Evolutionary conservation across 75 land plant species (phyloP).

Genomic region (Larix kaempferi): DNA sequence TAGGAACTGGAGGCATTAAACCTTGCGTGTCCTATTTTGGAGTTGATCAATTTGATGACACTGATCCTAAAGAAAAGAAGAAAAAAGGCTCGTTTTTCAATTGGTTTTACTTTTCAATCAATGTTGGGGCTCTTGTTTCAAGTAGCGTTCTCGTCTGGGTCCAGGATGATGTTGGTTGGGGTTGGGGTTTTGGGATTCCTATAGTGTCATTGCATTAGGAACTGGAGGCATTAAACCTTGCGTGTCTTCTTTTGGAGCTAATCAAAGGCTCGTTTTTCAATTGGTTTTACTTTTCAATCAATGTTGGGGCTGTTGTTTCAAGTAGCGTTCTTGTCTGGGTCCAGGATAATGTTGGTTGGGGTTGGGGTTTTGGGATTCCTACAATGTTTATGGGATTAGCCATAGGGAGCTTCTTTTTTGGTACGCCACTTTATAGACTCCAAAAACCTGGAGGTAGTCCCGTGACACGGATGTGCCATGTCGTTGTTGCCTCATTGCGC

Average conservation of each 20-base stretch:
- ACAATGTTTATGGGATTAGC: constrained; percentile 68
- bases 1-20: constrained; percentile 94
- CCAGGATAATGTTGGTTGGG: constrained; percentile 47
- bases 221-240: too few relatives aligned
- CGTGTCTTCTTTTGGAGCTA: too few relatives aligned
- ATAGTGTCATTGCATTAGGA: too few relatives aligned
- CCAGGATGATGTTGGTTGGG: too few relatives aligned
- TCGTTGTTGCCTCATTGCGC: constrained; percentile 58
- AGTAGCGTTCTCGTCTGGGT: too few relatives aligned
- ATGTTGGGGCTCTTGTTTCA: too few relatives aligned
- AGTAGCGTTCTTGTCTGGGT: constrained; percentile 78
- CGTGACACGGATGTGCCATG: constrained; percentile 68
- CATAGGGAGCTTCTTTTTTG: constrained; percentile 57
- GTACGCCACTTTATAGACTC: constrained; percentile 60
- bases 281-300: constrained; percentile 94
- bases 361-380: constrained; percentile 86
- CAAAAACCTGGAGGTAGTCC: constrained; percentile 92
- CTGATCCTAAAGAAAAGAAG: constrained; percentile 58
- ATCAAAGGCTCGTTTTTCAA: constrained; percentile 95
- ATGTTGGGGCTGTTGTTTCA: constrained; percentile 75
- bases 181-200: too few relatives aligned
- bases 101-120: too few relatives aligned
- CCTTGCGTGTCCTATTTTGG: constrained; percentile 86
- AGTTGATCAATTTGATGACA: constrained; percentile 93
- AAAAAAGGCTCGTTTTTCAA: too few relatives aligned